phyloP scores from a whole-genome alignment of 768 basidiomycete genomes.

The Leccinum subtestaceum region DNA sequence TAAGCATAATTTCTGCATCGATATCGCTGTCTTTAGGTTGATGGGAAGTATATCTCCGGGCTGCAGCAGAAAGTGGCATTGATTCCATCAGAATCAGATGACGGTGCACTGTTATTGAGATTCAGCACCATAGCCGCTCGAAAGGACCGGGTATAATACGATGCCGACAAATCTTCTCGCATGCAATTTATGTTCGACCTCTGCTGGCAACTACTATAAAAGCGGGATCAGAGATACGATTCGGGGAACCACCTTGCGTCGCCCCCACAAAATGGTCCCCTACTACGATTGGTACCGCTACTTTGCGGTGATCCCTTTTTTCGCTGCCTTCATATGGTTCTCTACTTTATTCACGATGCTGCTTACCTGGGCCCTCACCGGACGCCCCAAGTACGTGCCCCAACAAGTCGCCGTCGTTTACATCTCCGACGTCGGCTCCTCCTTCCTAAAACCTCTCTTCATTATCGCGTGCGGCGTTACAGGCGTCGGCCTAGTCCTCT shows the following conservation, averaged over 20 bases:
- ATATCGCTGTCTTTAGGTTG: neutral
- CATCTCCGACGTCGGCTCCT: constrained; percentile 78
- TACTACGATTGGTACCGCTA: constrained; percentile 42
- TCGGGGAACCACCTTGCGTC: no score
- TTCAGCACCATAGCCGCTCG: neutral
- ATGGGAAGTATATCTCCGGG: neutral
- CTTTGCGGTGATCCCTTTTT: constrained; percentile 65
- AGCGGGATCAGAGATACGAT: neutral
- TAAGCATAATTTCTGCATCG: neutral
- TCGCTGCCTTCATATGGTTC: constrained; percentile 65
- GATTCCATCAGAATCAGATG: neutral
- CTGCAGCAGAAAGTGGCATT: neutral
- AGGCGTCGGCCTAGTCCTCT: constrained; percentile 56
- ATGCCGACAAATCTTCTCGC: neutral
- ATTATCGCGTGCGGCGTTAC: constrained; percentile 64
- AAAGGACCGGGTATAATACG: neutral
- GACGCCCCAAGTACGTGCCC: constrained; percentile 49
- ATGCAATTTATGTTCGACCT: neutral
- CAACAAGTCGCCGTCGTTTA: constrained; percentile 59
- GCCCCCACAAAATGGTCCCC: constrained; percentile 13
- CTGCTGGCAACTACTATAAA: constrained; percentile 11
- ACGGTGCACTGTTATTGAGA: no score
- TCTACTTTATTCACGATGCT: constrained; percentile 69
- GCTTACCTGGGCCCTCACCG: constrained; percentile 67
- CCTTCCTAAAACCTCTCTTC: constrained; percentile 72